A percentile compares a stretch with the other conserved stretches of the same genome.
Conservation (phyloP, 805 yeast genomes). For the Saccharomycopsis synnaedendra region DNA sequence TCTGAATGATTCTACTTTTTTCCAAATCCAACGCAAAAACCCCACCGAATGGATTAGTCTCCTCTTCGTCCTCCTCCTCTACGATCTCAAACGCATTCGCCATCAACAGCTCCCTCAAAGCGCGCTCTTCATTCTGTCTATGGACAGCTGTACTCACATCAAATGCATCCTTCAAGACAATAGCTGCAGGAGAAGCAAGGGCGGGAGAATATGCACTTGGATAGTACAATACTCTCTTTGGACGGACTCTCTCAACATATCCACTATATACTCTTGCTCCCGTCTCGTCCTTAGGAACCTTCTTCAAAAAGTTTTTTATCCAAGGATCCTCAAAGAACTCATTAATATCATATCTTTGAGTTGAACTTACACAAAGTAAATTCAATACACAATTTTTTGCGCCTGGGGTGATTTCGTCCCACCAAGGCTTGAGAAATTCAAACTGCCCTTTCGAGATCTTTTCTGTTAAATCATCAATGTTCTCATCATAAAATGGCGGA, state of each 20-base stretch:
- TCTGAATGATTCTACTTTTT: slow-evolving; percentile 13
- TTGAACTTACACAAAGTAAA: slow-evolving; percentile 62
- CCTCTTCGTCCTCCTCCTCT: slow-evolving; percentile 16
- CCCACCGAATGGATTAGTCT: not conserved
- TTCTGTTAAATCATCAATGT: slow-evolving; percentile 54
- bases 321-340: slow-evolving; percentile 70
- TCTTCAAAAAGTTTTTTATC: slow-evolving; percentile 28
- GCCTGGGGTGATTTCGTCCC: slow-evolving; percentile 67
- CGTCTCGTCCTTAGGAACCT: slow-evolving; percentile 11
- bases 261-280: slow-evolving; percentile 13
- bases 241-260: not conserved
- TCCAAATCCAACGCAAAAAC: slow-evolving; percentile 13
- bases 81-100: slow-evolving; percentile 19
- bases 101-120: slow-evolving; percentile 35
- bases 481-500: slow-evolving; percentile 91
- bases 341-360: slow-evolving; percentile 55
- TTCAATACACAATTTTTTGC: slow-evolving; percentile 63
- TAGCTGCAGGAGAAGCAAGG: slow-evolving; percentile 61
- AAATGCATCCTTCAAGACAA: slow-evolving; percentile 75
- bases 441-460: slow-evolving; percentile 74
- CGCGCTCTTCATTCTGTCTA: slow-evolving; percentile 56
- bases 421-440: slow-evolving; percentile 73
- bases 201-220: slow-evolving; percentile 7
- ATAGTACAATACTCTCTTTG: slow-evolving; percentile 5
- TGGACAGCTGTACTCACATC: slow-evolving; percentile 81